Conservation (phyloP, 2,329 filamentous ascomycete species). For the Paecilomyces formosus region DNA sequence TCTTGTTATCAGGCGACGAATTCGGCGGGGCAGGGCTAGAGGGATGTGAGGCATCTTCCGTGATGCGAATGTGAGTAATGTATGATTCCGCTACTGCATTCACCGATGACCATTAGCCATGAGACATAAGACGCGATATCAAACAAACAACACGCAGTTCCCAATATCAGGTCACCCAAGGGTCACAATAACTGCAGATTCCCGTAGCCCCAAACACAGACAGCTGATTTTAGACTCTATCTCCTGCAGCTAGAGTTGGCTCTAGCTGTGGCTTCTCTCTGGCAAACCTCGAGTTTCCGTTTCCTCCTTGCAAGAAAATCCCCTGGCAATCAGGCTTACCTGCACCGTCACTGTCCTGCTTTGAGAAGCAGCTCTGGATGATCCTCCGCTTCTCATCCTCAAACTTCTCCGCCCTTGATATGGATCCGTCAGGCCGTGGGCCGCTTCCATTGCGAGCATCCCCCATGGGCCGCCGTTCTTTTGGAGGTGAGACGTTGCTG, state of each 20-base stretch:
- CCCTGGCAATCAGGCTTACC: slow-evolving; percentile 48
- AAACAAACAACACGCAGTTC: neutral
- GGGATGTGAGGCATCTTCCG: slow-evolving; percentile 76
- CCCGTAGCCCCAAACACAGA: neutral
- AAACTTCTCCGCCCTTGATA: slow-evolving; percentile 67
- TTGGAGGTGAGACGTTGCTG: slow-evolving; percentile 19
- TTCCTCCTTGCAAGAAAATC: neutral
- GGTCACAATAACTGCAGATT: neutral
- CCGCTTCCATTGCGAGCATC: slow-evolving; percentile 26
- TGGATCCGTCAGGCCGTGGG: slow-evolving; percentile 18
- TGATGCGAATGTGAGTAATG: slow-evolving; percentile 91
- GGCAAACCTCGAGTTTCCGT: neutral
- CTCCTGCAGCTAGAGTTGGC: neutral
- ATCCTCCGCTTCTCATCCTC: slow-evolving; percentile 96
- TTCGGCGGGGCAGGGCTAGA: slow-evolving; percentile 77
- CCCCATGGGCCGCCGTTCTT: slow-evolving; percentile 23
- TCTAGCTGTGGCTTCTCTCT: neutral
- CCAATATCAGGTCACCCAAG: neutral
- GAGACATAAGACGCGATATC: neutral
- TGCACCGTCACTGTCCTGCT: slow-evolving; percentile 78
- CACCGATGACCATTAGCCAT: slow-evolving; percentile 12
- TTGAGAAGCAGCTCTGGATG: slow-evolving; percentile 87
- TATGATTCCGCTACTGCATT: slow-evolving; percentile 75
- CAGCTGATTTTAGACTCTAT: neutral
- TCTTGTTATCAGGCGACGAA: slow-evolving; percentile 67